Evolutionary conservation across 768 basidiomycete species (phyloP), one percentile per base, ranked within the genome.

Genomic region (Tulasnella sp.): DNA sequence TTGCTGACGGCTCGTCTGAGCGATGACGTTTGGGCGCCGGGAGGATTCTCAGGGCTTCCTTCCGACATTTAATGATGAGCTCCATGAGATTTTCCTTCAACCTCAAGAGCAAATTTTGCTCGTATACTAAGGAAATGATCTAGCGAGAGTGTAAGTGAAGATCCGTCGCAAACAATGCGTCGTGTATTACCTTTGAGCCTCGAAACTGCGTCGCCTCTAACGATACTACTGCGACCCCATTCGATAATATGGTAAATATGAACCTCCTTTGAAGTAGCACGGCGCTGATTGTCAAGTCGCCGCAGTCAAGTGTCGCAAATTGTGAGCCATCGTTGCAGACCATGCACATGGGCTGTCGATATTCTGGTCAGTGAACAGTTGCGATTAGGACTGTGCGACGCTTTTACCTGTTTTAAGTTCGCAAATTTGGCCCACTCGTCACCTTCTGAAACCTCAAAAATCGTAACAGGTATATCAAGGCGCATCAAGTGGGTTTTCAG

Each of bases 321-420:
- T 80, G 75, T 0, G 85, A 87, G 8, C 88, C 90, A 74, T 90
- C 90, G 77, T 88, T 86, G 25, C 85, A 82, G 82, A 92, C 83
- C 38, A 88, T 84, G 75, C 91, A 91, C 89, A 92, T 90, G 1
- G 91, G 91, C 89, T 91, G 77, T 9, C 34, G 31, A 29, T 52
- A n/a, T 22, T 22, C 45, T 5, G 34, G 12, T 5, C 40, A 40
- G 34, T 12, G 45, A 15, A 37, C 8, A 17, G 40, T 64, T 64
- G n/a, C 1, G 12, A n/a, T 49, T 19, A n/a, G 19, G 49, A 49
- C 0, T 22, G 6, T 49, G n/a, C n/a, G 49, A 7, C 22, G 52
- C 7, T 79, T 7, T 40, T 74, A 88, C 87, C 82, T 87, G 86
- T 77, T 81, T 84, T 17, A 79, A 77, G 29, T 80, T 76, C 40